phyloP scores from a whole-genome alignment of 495 filamentous ascomycete genomes.

The Trichoderma virens region DNA sequence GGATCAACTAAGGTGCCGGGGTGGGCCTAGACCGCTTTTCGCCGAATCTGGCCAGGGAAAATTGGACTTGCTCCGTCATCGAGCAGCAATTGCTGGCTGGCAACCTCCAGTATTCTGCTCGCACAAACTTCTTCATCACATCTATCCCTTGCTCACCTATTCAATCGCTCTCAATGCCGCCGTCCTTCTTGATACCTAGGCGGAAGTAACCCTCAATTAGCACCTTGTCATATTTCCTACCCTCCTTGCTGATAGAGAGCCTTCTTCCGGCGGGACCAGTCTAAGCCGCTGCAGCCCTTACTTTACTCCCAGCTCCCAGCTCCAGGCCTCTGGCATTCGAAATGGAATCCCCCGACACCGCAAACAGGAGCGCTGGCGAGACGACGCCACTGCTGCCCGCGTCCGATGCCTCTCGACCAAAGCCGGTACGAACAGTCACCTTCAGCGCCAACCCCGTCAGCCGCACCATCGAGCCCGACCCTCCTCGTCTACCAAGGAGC shows the following conservation, averaged over 20 bases:
- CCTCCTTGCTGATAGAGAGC: neutral
- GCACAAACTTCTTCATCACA: neutral
- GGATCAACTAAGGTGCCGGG: too few relatives aligned
- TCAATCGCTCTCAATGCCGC: slow-evolving; percentile 2
- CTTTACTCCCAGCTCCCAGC: neutral
- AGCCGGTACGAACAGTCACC: slow-evolving; percentile 36
- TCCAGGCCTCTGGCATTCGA: neutral
- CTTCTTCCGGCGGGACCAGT: neutral
- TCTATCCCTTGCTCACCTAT: neutral
- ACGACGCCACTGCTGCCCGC: slow-evolving; percentile 30
- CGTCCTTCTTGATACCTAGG: neutral
- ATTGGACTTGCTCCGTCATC: slow-evolving; percentile 2
- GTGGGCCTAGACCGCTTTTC: slow-evolving; percentile 4
- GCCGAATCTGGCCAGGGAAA: neutral
- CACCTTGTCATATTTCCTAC: neutral
- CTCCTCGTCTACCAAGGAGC: slow-evolving; percentile 14
- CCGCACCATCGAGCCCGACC: slow-evolving; percentile 40
- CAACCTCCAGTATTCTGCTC: neutral
- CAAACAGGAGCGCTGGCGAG: slow-evolving; percentile 14
- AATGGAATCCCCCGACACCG: neutral
- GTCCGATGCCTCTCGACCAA: slow-evolving; percentile 24
- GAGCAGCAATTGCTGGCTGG: slow-evolving; percentile 1
- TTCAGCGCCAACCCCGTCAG: slow-evolving; percentile 43
- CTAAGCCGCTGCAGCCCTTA: neutral
- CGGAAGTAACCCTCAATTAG: neutral